Evolutionary conservation across 2,329 filamentous ascomycete species (phyloP), one percentile per base, ranked within the genome.

Genomic region (Cercospora sp.): DNA sequence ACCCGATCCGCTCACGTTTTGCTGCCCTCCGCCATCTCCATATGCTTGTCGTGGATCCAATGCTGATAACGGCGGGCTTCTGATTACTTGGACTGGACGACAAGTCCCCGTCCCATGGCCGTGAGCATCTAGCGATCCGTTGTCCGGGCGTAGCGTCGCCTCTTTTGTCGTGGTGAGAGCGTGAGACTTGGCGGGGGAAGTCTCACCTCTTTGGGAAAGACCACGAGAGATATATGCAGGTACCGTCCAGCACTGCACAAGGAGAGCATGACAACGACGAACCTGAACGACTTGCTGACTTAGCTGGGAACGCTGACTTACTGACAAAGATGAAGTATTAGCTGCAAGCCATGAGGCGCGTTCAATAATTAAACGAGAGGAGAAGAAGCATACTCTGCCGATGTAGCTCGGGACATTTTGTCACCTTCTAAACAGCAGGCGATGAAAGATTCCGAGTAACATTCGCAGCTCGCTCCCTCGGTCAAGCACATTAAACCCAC

Each of bases 211-310:
- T 63, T 55, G 23, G 61, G 61, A 31, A 53, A 63, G 61, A 48
- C 18, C 61, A 63, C 60, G 60, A 62, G 60, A 20, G 60, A 53
- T 55, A 63, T 63, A 55, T 63, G 61, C 61, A 63, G 61, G 61
- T 63, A 63, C 61, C 45, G 18, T 13, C 13, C 23, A 26, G 33
- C 59, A 33, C 59, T 45, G 30, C 59, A 16, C 59, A 45, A 9
- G 58, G 20, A 36, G 2, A 45, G 18, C 36, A 1, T 8, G 55
- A 59, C 18, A 36, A 36, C 18, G 30, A 59, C 5, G 8, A 36
- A 20, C 8, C 31, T 28, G 16, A 20, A 2, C 55, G 31, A 36
- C 30, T 28, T 55, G 48, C 23, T 55, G 23, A 53, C 12, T 26
- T 23, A 5, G 48, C 48, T 28, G 48, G 48, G 23, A 23, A 51